Evolutionary conservation across 139 green algal species (phyloP), one percentile per base, ranked within the genome.

Genomic region (Chara braunii): DNA sequence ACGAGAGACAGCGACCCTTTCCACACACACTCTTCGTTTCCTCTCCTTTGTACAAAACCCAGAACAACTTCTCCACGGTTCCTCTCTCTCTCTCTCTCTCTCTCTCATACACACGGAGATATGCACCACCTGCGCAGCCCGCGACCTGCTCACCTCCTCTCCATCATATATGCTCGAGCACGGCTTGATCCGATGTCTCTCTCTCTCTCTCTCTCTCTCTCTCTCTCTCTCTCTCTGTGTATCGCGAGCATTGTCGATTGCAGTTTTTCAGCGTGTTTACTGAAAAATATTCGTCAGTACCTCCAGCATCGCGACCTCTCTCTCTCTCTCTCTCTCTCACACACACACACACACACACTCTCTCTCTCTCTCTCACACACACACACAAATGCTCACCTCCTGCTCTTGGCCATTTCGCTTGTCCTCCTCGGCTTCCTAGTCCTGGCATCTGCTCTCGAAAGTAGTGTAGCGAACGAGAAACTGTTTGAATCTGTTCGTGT

Each of bases 101-200:
- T n/a, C n/a, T n/a, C n/a, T n/a, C n/a, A n/a, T n/a, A n/a, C n/a
- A n/a, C n/a, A n/a, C n/a, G n/a, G n/a, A n/a, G n/a, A 35, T 65
- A 64, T 64, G 37, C 37, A 40, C 30, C n/a, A 51, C 18, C 43
- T 68, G 43, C 43, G n/a, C 14, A 23, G 40, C 18, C 40, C 18
- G 40, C 40, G 40, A 18, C 18, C 18, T 26, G 40, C 40, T 26
- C 18, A 18, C 18, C 18, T 18, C 18, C 18, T 18, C 18, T 18
- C 18, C 18, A 18, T 18, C 40, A 26, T 18, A 48, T 48, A 18
- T 18, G 18, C 40, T 18, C 40, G 18, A 18, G 40, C 18, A 18
- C 18, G 40, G 40, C 18, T 18, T 18, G 40, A 18, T 18, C 18
- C 18, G 40, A 18, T 18, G 40, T 18, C 40, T 48, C 40, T 18